phyloP scores from a whole-genome alignment of 2,329 filamentous ascomycete genomes.

The Colletotrichum eleusines region DNA sequence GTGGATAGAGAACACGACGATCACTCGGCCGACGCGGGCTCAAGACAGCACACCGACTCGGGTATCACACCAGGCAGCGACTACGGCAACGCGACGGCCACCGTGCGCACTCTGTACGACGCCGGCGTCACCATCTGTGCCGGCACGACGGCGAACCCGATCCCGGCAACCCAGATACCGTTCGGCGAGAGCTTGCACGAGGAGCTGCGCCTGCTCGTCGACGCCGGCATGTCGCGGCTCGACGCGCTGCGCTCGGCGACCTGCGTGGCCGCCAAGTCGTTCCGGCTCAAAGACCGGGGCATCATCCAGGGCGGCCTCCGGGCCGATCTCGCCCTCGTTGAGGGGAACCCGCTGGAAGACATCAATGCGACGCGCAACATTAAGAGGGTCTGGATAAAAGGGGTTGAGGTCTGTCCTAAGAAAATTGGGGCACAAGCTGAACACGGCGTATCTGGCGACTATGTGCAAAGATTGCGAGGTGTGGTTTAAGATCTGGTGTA shows the following conservation, averaged over 20 bases:
- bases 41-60: background rate
- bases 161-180: slow-evolving; percentile 21
- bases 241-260: slow-evolving; percentile 45
- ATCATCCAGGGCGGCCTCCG: slow-evolving; percentile 43
- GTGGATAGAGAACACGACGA: background rate
- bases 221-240: slow-evolving; percentile 41
- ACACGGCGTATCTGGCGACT: background rate
- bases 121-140: slow-evolving; percentile 49
- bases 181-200: slow-evolving; percentile 44
- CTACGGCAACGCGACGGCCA: slow-evolving; percentile 45
- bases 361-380: slow-evolving; percentile 46
- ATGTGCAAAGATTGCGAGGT: background rate
- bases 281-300: slow-evolving; percentile 47
- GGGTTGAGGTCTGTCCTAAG: slow-evolving; percentile 41
- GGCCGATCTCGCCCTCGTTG: slow-evolving; percentile 50
- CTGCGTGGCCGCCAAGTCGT: slow-evolving; percentile 40
- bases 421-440: no score
- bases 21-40: background rate
- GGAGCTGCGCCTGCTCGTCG: slow-evolving; percentile 44
- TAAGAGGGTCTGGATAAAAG: slow-evolving; percentile 46
- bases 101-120: slow-evolving; percentile 45
- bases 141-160: slow-evolving; percentile 49
- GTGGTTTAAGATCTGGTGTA: background rate
- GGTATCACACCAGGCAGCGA: slow-evolving; percentile 21
- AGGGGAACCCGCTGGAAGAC: slow-evolving; percentile 47